Percentiles rank a stretch among this genome's conserved stretches.
These are phyloP conservation scores for Cyclocybe cylindracea DNA, from an alignment of 768 basidiomycete species.

Conservation along the genomic window DNA sequence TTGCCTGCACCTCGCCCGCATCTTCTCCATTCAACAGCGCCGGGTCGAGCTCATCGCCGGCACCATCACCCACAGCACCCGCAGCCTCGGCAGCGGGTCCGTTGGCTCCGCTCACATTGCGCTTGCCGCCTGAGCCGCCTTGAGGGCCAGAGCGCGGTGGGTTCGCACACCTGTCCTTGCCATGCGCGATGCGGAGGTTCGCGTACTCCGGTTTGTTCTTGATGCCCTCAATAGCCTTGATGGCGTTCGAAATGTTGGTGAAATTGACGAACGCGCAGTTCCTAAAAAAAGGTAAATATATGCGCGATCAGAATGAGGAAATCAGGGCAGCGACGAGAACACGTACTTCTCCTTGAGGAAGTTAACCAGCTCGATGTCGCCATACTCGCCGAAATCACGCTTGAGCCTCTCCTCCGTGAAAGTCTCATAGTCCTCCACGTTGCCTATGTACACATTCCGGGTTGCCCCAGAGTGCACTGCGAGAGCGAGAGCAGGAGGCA, in stretches of 20 bases:
- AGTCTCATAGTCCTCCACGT: conserved; percentile 92
- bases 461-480: conserved; percentile 93
- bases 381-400: conserved; percentile 92
- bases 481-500: conserved; percentile 80
- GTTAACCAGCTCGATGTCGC: conserved; percentile 96
- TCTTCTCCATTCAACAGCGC: conserved; percentile 28
- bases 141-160: conserved; percentile 84
- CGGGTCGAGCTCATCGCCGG: conserved; percentile 33
- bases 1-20: conserved; percentile 27
- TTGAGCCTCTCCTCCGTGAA: conserved; percentile 90
- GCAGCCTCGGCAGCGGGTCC: conserved; percentile 32
- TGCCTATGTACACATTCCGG: conserved; percentile 95
- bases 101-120: conserved; percentile 39
- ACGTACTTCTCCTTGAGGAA: conserved; percentile 92
- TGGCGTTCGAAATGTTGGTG: conserved; percentile 91
- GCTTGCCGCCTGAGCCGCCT: conserved; percentile 56
- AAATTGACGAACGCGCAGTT: conserved; percentile 97
- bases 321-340: not conserved
- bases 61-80: conserved; percentile 36
- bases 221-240: conserved; percentile 97
- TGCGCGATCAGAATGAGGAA: not conserved
- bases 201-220: conserved; percentile 91
- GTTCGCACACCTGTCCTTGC: conserved; percentile 95
- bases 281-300: conserved; percentile 38
- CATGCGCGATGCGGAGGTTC: conserved; percentile 88